Base-by-base conservation (phyloP, 768 basidiomycete species). In the Termitomyces heimii region DNA sequence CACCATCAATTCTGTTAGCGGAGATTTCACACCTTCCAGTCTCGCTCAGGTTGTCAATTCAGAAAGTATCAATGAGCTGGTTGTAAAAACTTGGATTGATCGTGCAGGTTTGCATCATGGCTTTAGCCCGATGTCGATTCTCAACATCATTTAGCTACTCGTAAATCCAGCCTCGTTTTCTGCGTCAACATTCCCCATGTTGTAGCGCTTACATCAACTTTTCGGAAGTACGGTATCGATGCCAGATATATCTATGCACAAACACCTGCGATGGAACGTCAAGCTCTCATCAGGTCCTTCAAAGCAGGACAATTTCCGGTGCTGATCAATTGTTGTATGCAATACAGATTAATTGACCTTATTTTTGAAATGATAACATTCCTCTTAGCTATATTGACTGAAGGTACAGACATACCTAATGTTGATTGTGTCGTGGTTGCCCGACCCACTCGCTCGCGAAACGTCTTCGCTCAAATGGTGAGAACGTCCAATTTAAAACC, bases 351-450 rank as follows among this genome's bases (percentile, higher is more conserved):
- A 12, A 31, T 57, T 42, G 45, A 35, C 2, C 1, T 42, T 18
- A 18, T 26, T 60, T 47, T 5, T 4, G n/a, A 18, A n/a, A 5
- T 37, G 28, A 28, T 3, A 10, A 34, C 26, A 29, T 18, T 28
- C 31, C 4, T 20, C 10, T 10, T 53, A 88, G 92, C 92, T 22
- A 89, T 97, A 48, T 75, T 97, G 61, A 96, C 94, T 1, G 94
- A 97, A 74, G 94, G 94, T 4, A 84, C 94, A 20, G 95, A 98
- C 73, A 92, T 98, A 52, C 95, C 95, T 2, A 92, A 91, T 58
- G 89, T 97, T 54, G 95, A 98, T 65, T 97, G 94, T 60, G 81
- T 98, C 9, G 69, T 98, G 34, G 74, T 98, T 20, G 93, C 90
- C 16, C 79, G 92, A 20, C 95, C 95, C 18, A 98, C 95, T 2